A percentile compares a stretch with the other conserved stretches of the same genome.
Conservation (phyloP, 1,284 basidiomycete species). For the Rhodotorula sp. region DNA sequence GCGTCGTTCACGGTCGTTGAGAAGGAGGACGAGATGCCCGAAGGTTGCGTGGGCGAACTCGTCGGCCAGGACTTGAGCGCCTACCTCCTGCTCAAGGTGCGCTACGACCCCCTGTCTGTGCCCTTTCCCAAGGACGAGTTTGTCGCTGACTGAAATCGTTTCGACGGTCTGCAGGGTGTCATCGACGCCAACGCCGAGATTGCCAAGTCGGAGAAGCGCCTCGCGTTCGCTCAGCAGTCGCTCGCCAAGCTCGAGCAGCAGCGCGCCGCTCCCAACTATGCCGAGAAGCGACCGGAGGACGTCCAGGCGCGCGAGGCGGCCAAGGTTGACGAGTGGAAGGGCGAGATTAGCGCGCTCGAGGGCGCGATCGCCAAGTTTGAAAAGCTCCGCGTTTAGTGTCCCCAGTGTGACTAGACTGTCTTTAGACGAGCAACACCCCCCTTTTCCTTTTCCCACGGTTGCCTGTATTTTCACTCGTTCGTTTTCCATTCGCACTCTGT, state of each 20-base stretch:
- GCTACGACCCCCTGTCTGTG: slow-evolving; percentile 41
- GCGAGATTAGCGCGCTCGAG: slow-evolving; percentile 63
- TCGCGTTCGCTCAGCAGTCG: slow-evolving; percentile 65
- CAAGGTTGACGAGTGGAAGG: slow-evolving; percentile 63
- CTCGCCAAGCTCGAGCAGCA: slow-evolving; percentile 73
- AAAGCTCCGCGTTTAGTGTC: slow-evolving; percentile 46
- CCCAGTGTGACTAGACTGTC: background rate
- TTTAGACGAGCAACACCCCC: background rate
- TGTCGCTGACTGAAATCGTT: background rate
- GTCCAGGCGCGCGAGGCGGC: slow-evolving; percentile 85
- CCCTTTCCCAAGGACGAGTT: background rate
- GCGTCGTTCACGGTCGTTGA: slow-evolving; percentile 66
- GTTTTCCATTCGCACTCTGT: no score
- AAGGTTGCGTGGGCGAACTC: slow-evolving; percentile 81
- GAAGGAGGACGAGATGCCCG: slow-evolving; percentile 62
- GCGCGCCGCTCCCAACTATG: slow-evolving; percentile 72
- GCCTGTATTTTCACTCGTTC: background rate
- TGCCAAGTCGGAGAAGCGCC: slow-evolving; percentile 78
- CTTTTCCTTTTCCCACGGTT: background rate
- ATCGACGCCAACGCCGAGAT: slow-evolving; percentile 82
- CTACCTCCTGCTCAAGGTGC: slow-evolving; percentile 77
- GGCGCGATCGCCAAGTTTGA: slow-evolving; percentile 63
- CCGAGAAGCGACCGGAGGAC: slow-evolving; percentile 70
- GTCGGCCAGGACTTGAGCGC: slow-evolving; percentile 72
- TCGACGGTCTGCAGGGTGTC: slow-evolving; percentile 61